Conservation (phyloP, 2,329 filamentous ascomycete genomes). For the Hymenoscyphus occultus region DNA sequence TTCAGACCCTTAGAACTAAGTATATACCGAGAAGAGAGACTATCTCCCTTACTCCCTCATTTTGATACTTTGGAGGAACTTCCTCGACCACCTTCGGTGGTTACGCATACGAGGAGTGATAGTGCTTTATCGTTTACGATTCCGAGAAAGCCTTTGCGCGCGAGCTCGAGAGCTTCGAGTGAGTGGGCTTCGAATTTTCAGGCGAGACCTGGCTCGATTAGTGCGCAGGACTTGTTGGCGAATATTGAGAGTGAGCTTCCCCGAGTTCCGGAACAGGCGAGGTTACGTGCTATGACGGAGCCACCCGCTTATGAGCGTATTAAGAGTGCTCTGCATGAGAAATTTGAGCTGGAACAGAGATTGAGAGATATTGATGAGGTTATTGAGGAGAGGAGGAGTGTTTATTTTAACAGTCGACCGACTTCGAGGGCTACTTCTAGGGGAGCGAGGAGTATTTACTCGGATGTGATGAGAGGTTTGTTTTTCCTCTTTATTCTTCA, state of each 20-base stretch:
- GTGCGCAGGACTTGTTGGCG: slow-evolving; percentile 28
- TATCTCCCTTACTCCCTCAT: slow-evolving; percentile 56
- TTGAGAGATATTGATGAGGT: slow-evolving; percentile 59
- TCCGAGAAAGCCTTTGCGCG: slow-evolving; percentile 33
- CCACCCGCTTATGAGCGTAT: slow-evolving; percentile 34
- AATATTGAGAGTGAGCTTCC: slow-evolving; percentile 29
- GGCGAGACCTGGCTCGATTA: slow-evolving; percentile 27
- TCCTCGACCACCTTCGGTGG: slow-evolving; percentile 20
- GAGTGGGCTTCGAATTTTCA: slow-evolving; percentile 27
- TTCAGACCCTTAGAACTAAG: slow-evolving; percentile 57
- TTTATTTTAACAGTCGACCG: slow-evolving; percentile 44
- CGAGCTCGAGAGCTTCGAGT: slow-evolving; percentile 29
- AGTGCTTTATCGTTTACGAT: slow-evolving; percentile 32
- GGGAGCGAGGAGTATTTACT: slow-evolving; percentile 28
- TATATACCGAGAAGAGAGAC: slow-evolving; percentile 47
- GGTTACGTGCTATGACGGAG: slow-evolving; percentile 32
- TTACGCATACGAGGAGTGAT: slow-evolving; percentile 32
- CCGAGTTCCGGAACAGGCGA: slow-evolving; percentile 27
- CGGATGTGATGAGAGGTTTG: slow-evolving; percentile 12
- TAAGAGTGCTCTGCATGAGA: slow-evolving; percentile 35
- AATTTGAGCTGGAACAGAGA: slow-evolving; percentile 54
- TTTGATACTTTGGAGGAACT: slow-evolving; percentile 40
- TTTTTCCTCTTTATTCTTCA: neutral
- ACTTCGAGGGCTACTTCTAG: slow-evolving; percentile 30
- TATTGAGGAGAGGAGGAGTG: slow-evolving; percentile 55